Evolutionary conservation across 2,329 filamentous ascomycete species (phyloP), one percentile per base, ranked within the genome.

Genomic region (Tolypocladium nubicola): DNA sequence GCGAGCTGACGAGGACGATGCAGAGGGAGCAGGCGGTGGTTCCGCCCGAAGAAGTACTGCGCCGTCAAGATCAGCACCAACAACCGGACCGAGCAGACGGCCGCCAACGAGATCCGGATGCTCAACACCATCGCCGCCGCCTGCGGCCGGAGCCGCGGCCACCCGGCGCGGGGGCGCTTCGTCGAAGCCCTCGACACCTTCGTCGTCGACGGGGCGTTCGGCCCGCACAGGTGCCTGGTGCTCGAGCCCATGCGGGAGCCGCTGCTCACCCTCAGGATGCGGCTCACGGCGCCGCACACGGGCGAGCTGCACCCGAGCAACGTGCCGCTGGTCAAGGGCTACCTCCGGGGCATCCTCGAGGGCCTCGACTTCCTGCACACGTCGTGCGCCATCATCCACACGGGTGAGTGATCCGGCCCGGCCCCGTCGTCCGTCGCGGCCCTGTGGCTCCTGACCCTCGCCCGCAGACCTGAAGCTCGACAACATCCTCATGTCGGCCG

Each of bases 321-420:
- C 14, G 40, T 63, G 2, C 56, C 61, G 0, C 63, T 77, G 19
- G 62, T 77, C 14, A 73, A 70, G 59, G 58, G 60, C 21, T 67
- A 68, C 45, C 65, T 79, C 26, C 58, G 57, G 16, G 61, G 57
- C 21, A 59, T 67, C n/a, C 70, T 77, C n/a, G 68, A 68, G 41
- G 75, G 73, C 30, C 68, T 77, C 5, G 73, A 78, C 50, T 68
- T 62, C 37, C 61, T 78, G 41, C 75, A 78, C 60, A 69, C 66
- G 4, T 71, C 76, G 60, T 73, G 70, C 64, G 70, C 72, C 41
- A 64, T 79, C 59, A 67, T 76, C 30, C 75, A 79, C 62, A 77
- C 72, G 52, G 11, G 26, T 30, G 26, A 30, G 26, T 30, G 26
- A 30, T 30, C 26, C 26, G 26, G 26, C 2, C 26, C 0, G 4